These are phyloP conservation scores for Aspergillus hiratsukae DNA, from an alignment of 2,329 filamentous ascomycete genomes.

Conservation along the genomic window DNA sequence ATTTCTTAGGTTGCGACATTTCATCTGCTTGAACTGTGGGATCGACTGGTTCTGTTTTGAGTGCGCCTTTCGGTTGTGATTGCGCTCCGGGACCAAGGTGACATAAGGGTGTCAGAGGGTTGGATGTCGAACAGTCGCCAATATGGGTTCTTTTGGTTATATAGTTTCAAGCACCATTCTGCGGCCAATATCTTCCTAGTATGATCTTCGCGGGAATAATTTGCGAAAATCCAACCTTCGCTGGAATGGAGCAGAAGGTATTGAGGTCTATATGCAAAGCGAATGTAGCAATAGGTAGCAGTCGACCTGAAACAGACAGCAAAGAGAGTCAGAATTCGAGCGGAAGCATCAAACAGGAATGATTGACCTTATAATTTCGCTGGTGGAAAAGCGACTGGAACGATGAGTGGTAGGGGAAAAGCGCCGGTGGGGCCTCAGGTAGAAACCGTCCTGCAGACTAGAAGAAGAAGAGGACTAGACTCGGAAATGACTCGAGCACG, in stretches of 20 bases:
- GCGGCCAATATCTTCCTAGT: too few relatives aligned
- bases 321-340: background rate
- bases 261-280: background rate
- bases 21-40: constrained; percentile 1
- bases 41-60: background rate
- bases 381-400: background rate
- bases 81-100: background rate
- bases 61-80: background rate
- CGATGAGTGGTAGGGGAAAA: background rate
- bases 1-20: constrained; percentile 22
- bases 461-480: background rate
- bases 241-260: too few relatives aligned
- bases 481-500: background rate
- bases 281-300: background rate
- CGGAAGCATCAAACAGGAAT: background rate
- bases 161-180: background rate
- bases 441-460: background rate
- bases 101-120: too few relatives aligned
- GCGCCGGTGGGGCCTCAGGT: background rate
- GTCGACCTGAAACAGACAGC: background rate
- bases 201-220: too few relatives aligned
- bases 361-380: background rate
- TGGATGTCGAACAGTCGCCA: background rate
- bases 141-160: background rate
- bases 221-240: too few relatives aligned